phyloP scores from a whole-genome alignment of 345 rosid genomes.

The Sapria himalayana region DNA sequence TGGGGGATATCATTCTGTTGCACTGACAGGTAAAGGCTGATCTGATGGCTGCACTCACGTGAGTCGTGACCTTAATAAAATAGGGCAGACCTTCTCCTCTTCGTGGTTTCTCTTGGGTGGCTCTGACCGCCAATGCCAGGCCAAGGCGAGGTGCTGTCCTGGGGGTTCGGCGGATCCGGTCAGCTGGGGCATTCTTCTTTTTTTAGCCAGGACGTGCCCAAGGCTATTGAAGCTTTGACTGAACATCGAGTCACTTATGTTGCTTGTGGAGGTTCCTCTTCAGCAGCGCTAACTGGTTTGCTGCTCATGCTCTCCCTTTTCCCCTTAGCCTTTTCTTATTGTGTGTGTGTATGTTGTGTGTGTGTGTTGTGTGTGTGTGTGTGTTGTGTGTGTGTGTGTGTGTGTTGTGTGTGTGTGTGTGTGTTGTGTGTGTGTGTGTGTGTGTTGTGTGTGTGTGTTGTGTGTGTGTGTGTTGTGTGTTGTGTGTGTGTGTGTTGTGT shows the following conservation, averaged over 20 bases:
- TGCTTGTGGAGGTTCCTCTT: slow-evolving; percentile 78
- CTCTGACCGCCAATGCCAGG: slow-evolving; percentile 22
- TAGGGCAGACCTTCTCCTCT: too few relatives aligned
- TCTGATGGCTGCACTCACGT: neutral
- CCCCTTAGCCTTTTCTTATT: too few relatives aligned
- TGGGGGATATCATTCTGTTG: slow-evolving; percentile 91
- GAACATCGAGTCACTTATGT: slow-evolving; percentile 33
- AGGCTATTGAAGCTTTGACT: slow-evolving; percentile 37
- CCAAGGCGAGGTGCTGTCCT: slow-evolving; percentile 69
- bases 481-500: too few relatives aligned
- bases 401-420: too few relatives aligned
- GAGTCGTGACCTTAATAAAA: too few relatives aligned
- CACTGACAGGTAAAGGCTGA: slow-evolving; percentile 45
- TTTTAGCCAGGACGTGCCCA: slow-evolving; percentile 33
- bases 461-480: too few relatives aligned
- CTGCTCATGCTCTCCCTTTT: too few relatives aligned
- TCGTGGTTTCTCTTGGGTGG: neutral
- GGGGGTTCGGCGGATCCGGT: slow-evolving; percentile 94
- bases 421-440: too few relatives aligned
- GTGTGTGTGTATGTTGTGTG: too few relatives aligned
- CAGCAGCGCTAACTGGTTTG: slow-evolving; percentile 75
- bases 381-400: too few relatives aligned
- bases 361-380: too few relatives aligned
- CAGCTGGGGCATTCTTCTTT: slow-evolving; percentile 60
- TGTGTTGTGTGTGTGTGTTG: too few relatives aligned